Conservation (phyloP, 2,329 filamentous ascomycete genomes). For the Exophiala sp. region DNA sequence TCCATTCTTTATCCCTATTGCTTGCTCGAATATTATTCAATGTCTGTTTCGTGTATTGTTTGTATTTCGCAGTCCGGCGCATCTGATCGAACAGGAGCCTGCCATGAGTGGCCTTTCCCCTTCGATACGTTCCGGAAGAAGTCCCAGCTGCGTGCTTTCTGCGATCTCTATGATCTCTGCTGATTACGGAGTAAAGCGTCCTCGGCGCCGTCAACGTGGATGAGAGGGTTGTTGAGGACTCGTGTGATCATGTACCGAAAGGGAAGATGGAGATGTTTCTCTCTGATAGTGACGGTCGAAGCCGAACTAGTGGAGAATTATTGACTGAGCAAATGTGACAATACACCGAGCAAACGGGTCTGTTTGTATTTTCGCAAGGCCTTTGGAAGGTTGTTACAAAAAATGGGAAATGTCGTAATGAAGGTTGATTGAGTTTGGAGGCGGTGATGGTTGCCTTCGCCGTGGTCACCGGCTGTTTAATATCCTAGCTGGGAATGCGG, state of each 20-base stretch:
- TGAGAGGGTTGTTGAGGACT: background rate
- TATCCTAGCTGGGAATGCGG: background rate
- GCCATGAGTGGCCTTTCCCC: constrained; percentile 10
- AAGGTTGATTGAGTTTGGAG: background rate
- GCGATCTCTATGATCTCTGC: background rate
- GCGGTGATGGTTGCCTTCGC: background rate
- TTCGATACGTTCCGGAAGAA: background rate
- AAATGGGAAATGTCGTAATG: too few species aligned
- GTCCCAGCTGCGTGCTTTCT: background rate
- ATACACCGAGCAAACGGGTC: background rate
- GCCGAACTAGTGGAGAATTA: background rate
- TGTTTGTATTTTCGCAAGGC: too few species aligned
- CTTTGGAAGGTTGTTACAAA: too few species aligned
- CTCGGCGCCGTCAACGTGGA: background rate
- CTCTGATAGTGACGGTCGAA: too few species aligned
- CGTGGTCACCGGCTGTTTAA: too few species aligned
- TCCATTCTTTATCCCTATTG: constrained; percentile 14
- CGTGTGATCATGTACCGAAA: background rate
- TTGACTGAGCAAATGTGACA: background rate
- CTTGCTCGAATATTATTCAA: background rate
- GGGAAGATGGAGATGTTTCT: background rate
- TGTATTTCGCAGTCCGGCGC: constrained; percentile 11
- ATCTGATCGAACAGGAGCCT: constrained; percentile 4
- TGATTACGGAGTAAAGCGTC: too few species aligned
- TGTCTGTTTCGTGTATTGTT: constrained; percentile 2